Conservation (phyloP, 257 asterid genomes). For the Hygrophila difformis region DNA sequence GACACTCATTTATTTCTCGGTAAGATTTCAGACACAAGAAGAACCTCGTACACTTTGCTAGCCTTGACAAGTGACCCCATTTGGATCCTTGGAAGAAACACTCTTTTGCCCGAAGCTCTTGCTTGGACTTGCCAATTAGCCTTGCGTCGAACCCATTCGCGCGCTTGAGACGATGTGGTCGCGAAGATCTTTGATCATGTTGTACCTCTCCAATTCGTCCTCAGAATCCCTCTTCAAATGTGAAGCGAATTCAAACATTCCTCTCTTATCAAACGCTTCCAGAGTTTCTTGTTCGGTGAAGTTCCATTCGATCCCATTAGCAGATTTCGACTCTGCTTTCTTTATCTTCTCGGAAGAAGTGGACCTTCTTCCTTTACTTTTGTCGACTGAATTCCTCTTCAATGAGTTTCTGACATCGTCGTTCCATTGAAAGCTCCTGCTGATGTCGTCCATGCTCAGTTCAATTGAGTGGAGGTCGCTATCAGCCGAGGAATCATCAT, state of each 20-base stretch:
- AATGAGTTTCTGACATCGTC: slow-evolving; percentile 21
- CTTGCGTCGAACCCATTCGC: slow-evolving; percentile 42
- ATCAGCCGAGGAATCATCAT: slow-evolving; percentile 28
- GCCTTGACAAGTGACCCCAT: slow-evolving; percentile 33
- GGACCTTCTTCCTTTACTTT: slow-evolving; percentile 40
- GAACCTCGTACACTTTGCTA: slow-evolving; percentile 12
- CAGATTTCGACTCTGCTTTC: slow-evolving; percentile 28
- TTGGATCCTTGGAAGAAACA: slow-evolving; percentile 35
- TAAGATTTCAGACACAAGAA: slow-evolving; percentile 4
- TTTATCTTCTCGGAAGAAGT: slow-evolving; percentile 32
- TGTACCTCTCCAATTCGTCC: slow-evolving; percentile 78
- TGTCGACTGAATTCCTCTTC: slow-evolving; percentile 31
- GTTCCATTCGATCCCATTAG: slow-evolving; percentile 55
- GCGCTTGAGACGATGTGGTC: slow-evolving; percentile 78
- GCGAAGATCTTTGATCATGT: slow-evolving; percentile 79
- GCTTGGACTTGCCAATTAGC: slow-evolving; percentile 28
- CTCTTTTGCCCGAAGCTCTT: slow-evolving; percentile 27
- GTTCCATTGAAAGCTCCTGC: slow-evolving; percentile 54
- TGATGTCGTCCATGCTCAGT: slow-evolving; percentile 40
- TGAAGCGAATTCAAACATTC: slow-evolving; percentile 42
- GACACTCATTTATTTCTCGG: too few relatives aligned
- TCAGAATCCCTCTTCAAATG: slow-evolving; percentile 52
- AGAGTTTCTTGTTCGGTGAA: slow-evolving; percentile 30
- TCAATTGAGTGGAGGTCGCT: slow-evolving; percentile 66
- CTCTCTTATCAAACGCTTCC: slow-evolving; percentile 25